A percentile compares a stretch with the other conserved stretches of the same genome.
phyloP scores from a whole-genome alignment of 228 moss, liverwort and hornwort genomes.

The Sphagnum fallax region DNA sequence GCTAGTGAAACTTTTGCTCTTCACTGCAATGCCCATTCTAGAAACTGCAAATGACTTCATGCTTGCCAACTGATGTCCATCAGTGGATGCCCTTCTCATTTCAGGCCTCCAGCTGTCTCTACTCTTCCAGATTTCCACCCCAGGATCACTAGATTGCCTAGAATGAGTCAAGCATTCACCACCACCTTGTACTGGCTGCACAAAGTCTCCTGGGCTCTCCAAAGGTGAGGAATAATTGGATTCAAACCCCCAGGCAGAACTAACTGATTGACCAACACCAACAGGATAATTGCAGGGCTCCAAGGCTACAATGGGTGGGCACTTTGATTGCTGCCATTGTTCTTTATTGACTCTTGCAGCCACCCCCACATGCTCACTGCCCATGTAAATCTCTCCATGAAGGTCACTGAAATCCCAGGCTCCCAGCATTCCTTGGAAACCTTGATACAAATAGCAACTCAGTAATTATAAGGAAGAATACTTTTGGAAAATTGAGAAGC shows the following conservation, averaged over 20 bases:
- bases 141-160: not conserved
- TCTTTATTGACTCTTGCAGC: not conserved
- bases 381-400: not conserved
- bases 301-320: not conserved
- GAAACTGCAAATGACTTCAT: constrained; percentile 4
- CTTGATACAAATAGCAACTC: not conserved
- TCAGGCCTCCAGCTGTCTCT: constrained; percentile 9
- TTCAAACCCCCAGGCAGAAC: not conserved
- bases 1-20: constrained; percentile 1
- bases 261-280: not conserved
- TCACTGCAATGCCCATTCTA: constrained; percentile 8
- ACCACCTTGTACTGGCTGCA: not conserved
- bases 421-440: constrained; percentile 4
- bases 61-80: constrained; percentile 3
- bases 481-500: not conserved
- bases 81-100: not conserved
- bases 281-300: constrained; percentile 7
- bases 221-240: not conserved
- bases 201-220: not conserved
- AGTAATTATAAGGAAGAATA: no score
- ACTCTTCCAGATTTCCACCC: not conserved
- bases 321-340: constrained; percentile 7
- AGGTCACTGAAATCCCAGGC: not conserved
- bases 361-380: not conserved
- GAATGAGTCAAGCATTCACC: constrained; percentile 2